Evolutionary conservation across 2,329 filamentous ascomycete genomes (phyloP).

Genomic region (Aspergillus brasiliensis): DNA sequence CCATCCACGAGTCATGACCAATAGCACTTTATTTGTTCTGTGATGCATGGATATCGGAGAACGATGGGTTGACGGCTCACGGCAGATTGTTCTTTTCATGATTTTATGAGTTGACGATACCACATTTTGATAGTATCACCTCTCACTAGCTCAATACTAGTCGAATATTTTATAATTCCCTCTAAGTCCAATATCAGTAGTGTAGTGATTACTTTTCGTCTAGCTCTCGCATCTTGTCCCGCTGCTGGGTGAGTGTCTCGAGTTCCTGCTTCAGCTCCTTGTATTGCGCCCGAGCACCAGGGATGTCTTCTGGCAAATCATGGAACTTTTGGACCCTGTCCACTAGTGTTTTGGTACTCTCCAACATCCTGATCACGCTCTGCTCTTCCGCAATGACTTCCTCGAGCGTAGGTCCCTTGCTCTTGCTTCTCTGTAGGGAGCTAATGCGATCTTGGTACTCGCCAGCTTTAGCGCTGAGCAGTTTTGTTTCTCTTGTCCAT

Average conservation of each 20-base stretch:
- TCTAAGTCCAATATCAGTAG: neutral
- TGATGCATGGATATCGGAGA: neutral
- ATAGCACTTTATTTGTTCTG: neutral
- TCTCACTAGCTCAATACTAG: constrained; percentile 12
- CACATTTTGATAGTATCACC: constrained; percentile 18
- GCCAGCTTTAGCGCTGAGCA: constrained; percentile 65
- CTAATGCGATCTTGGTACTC: constrained; percentile 64
- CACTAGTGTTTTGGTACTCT: constrained; percentile 66
- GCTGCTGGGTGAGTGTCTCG: constrained; percentile 59
- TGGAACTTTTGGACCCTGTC: constrained; percentile 68
- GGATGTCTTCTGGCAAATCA: constrained; percentile 70
- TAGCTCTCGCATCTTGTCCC: constrained; percentile 71
- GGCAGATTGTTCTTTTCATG: constrained; percentile 14
- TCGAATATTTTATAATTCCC: neutral
- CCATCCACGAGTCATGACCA: neutral
- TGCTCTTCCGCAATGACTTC: constrained; percentile 62
- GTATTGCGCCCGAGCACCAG: constrained; percentile 70
- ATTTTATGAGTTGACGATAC: constrained; percentile 30
- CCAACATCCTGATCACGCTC: constrained; percentile 59
- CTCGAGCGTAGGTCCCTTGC: constrained; percentile 42
- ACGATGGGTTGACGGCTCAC: neutral
- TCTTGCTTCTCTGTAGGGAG: constrained; percentile 38
- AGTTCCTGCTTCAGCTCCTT: constrained; percentile 68
- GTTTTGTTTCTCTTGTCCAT: constrained; percentile 69
- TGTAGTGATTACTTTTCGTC: constrained; percentile 49